Evolutionary conservation across 768 basidiomycete genomes (phyloP), one percentile per base, ranked within the genome.

Genomic region (Tricholoma matsutake): DNA sequence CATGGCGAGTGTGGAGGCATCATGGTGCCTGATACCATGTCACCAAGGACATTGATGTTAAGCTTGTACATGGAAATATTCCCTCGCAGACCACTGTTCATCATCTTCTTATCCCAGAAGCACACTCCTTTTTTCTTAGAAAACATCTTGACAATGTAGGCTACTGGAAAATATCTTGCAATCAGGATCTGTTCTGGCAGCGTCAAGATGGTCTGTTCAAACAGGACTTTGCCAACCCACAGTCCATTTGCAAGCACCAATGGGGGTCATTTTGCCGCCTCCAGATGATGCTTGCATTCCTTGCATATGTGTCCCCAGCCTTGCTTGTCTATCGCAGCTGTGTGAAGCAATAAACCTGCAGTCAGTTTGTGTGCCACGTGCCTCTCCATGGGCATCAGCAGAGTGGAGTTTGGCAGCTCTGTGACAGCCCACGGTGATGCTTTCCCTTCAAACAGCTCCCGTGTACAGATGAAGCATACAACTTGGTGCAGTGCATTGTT

Each of bases 71-170:
- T 58, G 3, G 56, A 54, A 4, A 64, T 58, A 28, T 62, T 62
- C 16, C 61, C 61, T 43, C 37, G 53, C 16, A 64, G 70, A 0
- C 65, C 76, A 0, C 58, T 18, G 45, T 41, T 16, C 16, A 41
- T 16, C 1, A 4, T 41, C n/a, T 16, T 18, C n/a, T 41, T 16
- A 8, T 18, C n/a, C 16, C n/a, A 18, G 7, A n/a, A 18, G 7
- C 39, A 6, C 7, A 11, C 9, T 2, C 39, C 37, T 4, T n/a
- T 41, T 41, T 16, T 41, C 10, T 41, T 41, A 16, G 39, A 16
- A 41, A 41, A 41, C n/a, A 41, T 16, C 39, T 41, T 41, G 14
- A 41, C 14, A 3, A 18, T 41, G n/a, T 41, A 41, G 1, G n/a
- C 39, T 18, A 4, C 16, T n/a, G 39, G 39, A 18, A n/a, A 41